phyloP scores from a whole-genome alignment of 2,329 filamentous ascomycete species.

The Fusarium newnesense region DNA sequence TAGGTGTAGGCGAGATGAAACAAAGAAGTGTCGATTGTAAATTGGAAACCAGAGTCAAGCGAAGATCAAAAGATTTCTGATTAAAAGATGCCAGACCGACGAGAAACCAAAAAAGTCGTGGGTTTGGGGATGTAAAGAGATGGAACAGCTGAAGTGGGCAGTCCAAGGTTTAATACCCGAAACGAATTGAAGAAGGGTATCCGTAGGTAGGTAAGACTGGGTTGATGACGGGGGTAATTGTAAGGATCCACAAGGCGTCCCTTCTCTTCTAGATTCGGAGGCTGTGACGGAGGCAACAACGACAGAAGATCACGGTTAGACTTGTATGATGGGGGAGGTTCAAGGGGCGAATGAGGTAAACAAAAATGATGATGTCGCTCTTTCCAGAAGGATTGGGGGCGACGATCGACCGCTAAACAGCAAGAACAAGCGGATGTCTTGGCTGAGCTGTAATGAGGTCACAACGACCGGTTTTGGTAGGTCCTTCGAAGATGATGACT shows the following conservation, averaged over 20 bases:
- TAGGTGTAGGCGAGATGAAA: not conserved
- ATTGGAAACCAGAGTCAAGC: not conserved
- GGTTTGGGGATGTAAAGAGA: slow-evolving; percentile 2
- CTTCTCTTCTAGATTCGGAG: not conserved
- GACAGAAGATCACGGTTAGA: slow-evolving; percentile 1
- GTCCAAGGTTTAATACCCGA: slow-evolving; percentile 30
- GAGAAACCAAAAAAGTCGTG: not conserved
- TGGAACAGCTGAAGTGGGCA: slow-evolving; percentile 13
- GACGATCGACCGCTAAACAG: slow-evolving; percentile 22
- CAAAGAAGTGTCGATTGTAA: not conserved
- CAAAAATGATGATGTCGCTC: slow-evolving; percentile 23
- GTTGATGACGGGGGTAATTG: slow-evolving; percentile 24
- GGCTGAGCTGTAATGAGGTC: slow-evolving; percentile 22
- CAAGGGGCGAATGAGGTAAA: slow-evolving; percentile 10
- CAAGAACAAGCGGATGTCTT: slow-evolving; percentile 10
- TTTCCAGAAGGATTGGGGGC: slow-evolving; percentile 7
- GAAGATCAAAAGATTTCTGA: not conserved
- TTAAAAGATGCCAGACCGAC: not conserved
- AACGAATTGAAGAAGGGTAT: not conserved
- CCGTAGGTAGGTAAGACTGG: not conserved
- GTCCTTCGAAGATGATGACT: not conserved
- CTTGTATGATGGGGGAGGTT: not conserved
- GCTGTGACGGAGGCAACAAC: not conserved
- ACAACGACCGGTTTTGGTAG: slow-evolving; percentile 12
- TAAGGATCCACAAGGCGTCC: slow-evolving; percentile 18